These are phyloP conservation scores for Chloromonas sp. DNA, from an alignment of 163 green algal species.

Conservation along the genomic window DNA sequence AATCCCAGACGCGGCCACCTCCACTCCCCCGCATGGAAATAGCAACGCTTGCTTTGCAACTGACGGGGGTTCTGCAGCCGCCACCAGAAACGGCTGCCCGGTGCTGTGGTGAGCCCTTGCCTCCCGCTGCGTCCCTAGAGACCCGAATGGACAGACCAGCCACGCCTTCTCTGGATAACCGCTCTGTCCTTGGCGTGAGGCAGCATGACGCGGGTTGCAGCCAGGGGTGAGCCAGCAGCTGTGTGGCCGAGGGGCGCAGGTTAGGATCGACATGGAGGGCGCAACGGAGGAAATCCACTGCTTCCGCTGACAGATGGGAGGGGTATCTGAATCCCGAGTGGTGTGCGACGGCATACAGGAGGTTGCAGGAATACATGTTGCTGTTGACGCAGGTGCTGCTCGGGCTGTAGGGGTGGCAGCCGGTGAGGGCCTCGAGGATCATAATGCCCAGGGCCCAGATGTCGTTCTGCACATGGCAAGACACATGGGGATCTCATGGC, in stretches of 20 bases:
- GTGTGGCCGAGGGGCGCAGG: conserved; percentile 22
- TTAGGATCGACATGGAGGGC: conserved; percentile 31
- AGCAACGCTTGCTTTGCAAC: no score
- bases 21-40: no score
- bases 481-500: background rate
- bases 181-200: no score
- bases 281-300: conserved; percentile 19
- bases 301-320: conserved; percentile 14
- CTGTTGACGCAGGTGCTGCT: background rate
- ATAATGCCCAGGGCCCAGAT: conserved; percentile 48
- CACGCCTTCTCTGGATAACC: no score
- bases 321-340: conserved; percentile 25
- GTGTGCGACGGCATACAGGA: conserved; percentile 36
- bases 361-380: background rate
- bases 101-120: no score
- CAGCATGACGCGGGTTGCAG: conserved; percentile 3
- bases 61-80: no score
- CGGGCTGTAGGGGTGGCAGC: conserved; percentile 39
- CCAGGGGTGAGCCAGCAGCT: conserved; percentile 50
- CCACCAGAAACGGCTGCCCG: no score
- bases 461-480: conserved; percentile 36
- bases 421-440: conserved; percentile 34
- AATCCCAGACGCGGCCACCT: no score
- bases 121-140: no score
- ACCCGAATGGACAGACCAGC: no score